A percentile compares a stretch with the other conserved stretches of the same genome.
Evolutionary conservation across 2,329 filamentous ascomycete genomes (phyloP).

Genomic region (Aspergillus tamarii): DNA sequence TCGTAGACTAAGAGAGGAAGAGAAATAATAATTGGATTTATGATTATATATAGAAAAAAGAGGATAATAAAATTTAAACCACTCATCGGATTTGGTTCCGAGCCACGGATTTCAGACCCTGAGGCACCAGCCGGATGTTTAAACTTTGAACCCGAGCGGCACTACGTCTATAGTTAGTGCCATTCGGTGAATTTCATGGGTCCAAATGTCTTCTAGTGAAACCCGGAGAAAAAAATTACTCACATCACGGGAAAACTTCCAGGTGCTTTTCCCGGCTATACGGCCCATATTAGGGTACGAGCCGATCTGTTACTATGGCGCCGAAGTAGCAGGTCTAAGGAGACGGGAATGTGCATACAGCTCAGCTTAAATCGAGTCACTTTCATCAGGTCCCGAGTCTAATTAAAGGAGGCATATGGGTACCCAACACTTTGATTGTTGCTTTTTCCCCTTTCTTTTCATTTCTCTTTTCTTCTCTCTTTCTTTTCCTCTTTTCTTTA

Average conservation of each 20-base stretch:
- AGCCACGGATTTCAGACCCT: neutral
- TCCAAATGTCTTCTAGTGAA: too few species aligned
- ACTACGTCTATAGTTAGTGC: neutral
- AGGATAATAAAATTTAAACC: neutral
- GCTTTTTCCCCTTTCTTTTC: neutral
- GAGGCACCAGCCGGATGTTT: neutral
- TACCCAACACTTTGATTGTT: neutral
- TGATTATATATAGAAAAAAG: neutral
- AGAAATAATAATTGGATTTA: neutral
- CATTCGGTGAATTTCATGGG: neutral
- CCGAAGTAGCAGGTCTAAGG: neutral
- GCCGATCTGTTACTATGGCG: neutral
- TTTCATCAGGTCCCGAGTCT: neutral
- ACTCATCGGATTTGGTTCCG: neutral
- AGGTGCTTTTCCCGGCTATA: neutral
- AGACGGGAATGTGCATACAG: neutral
- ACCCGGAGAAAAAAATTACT: neutral
- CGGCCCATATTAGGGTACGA: neutral
- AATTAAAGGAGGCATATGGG: conserved; percentile 4
- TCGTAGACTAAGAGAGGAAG: neutral
- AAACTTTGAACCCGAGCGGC: neutral
- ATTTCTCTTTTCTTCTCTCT: neutral
- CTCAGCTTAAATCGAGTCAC: neutral
- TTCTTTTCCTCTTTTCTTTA: neutral
- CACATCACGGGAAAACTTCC: neutral